Percentiles rank a stretch among this genome's conserved stretches.
These are phyloP conservation scores for Phytophthora pseudosyringae DNA, from an alignment of 352 stramenopile species.

Conservation along the genomic window DNA sequence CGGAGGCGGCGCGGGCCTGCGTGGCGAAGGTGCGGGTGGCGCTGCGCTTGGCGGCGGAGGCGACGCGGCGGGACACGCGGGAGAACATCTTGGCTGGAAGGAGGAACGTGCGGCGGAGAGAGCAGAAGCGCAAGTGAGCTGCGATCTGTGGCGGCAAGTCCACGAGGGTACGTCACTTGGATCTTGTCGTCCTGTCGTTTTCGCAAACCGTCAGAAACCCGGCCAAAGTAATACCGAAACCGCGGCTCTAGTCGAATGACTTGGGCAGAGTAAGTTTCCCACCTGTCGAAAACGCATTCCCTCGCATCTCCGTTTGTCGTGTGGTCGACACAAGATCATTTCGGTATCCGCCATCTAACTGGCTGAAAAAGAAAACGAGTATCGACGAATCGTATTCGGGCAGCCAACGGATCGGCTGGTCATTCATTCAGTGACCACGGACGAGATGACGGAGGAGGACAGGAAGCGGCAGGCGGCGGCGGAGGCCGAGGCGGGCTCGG, in stretches of 20 bases:
- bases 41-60: conserved; percentile 66
- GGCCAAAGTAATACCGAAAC: not conserved
- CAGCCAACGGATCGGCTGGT: conserved; percentile 17
- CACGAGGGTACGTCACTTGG: conserved; percentile 17
- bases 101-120: conserved; percentile 34
- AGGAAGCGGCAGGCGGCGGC: conserved; percentile 41
- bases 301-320: not conserved
- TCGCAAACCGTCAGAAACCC: conserved; percentile 14
- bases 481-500: conserved; percentile 42
- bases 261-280: not conserved
- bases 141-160: conserved; percentile 28
- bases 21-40: conserved; percentile 60
- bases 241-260: not conserved
- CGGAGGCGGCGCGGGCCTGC: conserved; percentile 47
- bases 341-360: conserved; percentile 7
- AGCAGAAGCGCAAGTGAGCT: conserved; percentile 45
- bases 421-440: conserved; percentile 4
- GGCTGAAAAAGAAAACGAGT: conserved; percentile 9
- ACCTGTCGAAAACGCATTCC: not conserved
- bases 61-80: conserved; percentile 69
- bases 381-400: conserved; percentile 33
- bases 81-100: conserved; percentile 61
- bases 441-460: conserved; percentile 43
- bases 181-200: conserved; percentile 30
- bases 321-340: not conserved